A percentile compares a stretch with the other conserved stretches of the same genome.
phyloP scores from a whole-genome alignment of 257 asterid genomes.

The Ajuga chamaepitys region DNA sequence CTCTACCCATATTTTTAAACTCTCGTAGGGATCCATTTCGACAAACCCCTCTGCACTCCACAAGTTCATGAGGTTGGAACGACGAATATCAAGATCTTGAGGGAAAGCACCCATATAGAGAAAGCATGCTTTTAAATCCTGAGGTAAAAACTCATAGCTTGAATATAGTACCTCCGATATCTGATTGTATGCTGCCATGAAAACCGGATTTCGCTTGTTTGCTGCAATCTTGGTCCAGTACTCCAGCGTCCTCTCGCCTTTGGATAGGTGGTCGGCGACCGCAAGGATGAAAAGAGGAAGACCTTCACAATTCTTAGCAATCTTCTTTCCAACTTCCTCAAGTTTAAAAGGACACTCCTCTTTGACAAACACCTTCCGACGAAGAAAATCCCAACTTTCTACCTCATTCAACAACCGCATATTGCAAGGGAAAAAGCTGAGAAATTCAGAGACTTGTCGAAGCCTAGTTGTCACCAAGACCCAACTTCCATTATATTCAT shows the following conservation, averaged over 20 bases:
- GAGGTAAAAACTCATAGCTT: too few species aligned
- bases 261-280: too few species aligned
- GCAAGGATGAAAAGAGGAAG: background rate
- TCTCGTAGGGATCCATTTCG: background rate
- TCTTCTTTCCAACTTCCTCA: background rate
- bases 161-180: too few species aligned
- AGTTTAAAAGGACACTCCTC: background rate
- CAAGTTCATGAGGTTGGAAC: background rate
- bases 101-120: background rate
- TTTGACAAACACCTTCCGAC: background rate
- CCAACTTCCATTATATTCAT: background rate
- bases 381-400: background rate
- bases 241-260: too few species aligned
- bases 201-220: too few species aligned
- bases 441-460: background rate
- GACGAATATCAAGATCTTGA: background rate
- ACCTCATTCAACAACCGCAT: background rate
- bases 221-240: too few species aligned
- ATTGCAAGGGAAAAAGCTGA: too few species aligned
- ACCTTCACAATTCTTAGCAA: background rate
- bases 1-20: background rate
- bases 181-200: too few species aligned
- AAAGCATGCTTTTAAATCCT: too few species aligned
- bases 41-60: background rate
- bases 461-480: conserved; percentile 26